Base-by-base conservation (phyloP, 371 early-diverging fungal genomes). In the Mortierella sp. region DNA sequence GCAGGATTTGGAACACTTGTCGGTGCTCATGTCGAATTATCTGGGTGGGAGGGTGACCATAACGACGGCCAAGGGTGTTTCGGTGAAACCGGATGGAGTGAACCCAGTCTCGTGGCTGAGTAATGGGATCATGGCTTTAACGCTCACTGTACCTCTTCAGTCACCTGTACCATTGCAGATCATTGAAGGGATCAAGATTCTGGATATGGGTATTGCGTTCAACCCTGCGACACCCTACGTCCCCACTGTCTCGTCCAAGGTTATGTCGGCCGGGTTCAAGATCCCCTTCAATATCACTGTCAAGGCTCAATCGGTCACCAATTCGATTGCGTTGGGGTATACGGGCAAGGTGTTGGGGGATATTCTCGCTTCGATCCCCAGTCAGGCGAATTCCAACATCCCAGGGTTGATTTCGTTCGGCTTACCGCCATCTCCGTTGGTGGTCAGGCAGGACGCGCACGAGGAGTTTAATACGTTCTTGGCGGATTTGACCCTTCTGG, bases 281-380 rank as follows among this genome's bases (percentile, higher is more conserved):
- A 88, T 91, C 74, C 92, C 92, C 2, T 92, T 92, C 57, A 90
- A 91, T 44, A 91, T 92, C 81, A 74, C 88, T 13, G 74, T 92
- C 72, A 88, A 89, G 34, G 89, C 90, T 68, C 87, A 87, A 28
- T 84, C 88, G 54, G 90, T 92, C 21, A 74, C 83, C 34, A 90
- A 92, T 78, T 89, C 89, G 70, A 84, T 92, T 38, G 81, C 90
- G 31, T 74, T 92, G 72, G 90, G 84, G 52, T 84, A 88, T 52
- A 79, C 84, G 42, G 80, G 84, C 54, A 88, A 88, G 31, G 75
- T 84, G 34, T 83, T 91, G 76, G 89, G 90, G 21, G 68, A 74
- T 42, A 68, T 68, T 21, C 19, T 16, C 8, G 42, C 1, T 21
- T 38, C 68, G 19, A 38, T 42, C 21, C 65, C 90, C 10, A 48